A percentile compares a stretch with the other conserved stretches of the same genome.
These are phyloP conservation scores for Xylariaceae sp. DNA, from an alignment of 2,329 filamentous ascomycete species.

Conservation along the genomic window DNA sequence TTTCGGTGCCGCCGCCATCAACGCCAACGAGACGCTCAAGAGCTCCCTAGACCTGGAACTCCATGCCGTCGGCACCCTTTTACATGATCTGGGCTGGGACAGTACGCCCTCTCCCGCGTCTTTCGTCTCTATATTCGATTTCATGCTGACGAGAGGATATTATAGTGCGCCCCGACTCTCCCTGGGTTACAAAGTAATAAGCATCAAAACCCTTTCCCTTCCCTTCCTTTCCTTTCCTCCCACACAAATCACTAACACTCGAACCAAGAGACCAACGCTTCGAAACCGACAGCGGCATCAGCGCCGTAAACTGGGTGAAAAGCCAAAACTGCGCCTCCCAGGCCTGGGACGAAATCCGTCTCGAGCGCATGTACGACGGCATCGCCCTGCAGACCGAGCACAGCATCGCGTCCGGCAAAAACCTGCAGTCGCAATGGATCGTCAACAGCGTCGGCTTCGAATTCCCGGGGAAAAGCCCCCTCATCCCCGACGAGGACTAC, in stretches of 20 bases:
- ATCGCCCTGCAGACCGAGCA: conserved; percentile 7
- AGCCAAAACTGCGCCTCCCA: not conserved
- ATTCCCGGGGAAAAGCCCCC: conserved; percentile 3
- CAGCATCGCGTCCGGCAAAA: conserved; percentile 1
- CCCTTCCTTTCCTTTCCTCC: too few species aligned
- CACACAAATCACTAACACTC: not conserved
- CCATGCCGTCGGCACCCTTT: conserved; percentile 7
- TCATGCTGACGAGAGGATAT: not conserved
- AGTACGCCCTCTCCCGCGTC: not conserved
- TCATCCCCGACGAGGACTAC: conserved; percentile 6
- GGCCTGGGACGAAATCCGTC: conserved; percentile 2
- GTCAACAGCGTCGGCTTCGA: conserved; percentile 8
- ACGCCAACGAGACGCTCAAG: conserved; percentile 11
- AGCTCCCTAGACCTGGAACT: conserved; percentile 4
- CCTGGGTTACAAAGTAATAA: not conserved
- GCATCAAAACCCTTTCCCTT: not conserved
- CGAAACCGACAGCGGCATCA: conserved; percentile 5
- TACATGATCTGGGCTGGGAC: conserved; percentile 15
- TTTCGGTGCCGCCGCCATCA: conserved; percentile 7
- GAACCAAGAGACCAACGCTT: not conserved
- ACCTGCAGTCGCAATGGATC: conserved; percentile 3
- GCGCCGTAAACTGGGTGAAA: not conserved
- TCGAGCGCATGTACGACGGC: conserved; percentile 9
- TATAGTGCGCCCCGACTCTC: conserved; percentile 3
- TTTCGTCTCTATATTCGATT: not conserved